Base-by-base conservation (phyloP, 1,139 yeast genomes). In the Suhomyces terraborum region DNA sequence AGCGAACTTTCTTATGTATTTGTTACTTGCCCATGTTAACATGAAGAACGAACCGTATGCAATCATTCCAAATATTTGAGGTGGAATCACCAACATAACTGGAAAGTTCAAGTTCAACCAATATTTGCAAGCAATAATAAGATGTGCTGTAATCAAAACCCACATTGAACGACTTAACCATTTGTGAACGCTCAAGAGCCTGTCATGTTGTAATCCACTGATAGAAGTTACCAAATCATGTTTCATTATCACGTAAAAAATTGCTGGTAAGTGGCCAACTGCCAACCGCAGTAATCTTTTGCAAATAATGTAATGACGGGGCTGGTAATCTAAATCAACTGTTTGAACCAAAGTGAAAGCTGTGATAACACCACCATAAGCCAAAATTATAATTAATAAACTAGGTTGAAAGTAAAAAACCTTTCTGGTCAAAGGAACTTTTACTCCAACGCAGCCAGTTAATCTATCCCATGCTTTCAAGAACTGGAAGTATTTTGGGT, bases 51-150 rank as follows among this genome's bases (percentile, higher is more conserved):
- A 57, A 3, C 63, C 62, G 47, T 66, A 72, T 0, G 79, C 69
- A 41, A 75, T 74, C 58, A 72, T 67, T 6, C 80, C 80, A 54
- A 75, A 75, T 16, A 70, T 72, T 48, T 71, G 76, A 2, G 80
- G 79, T 2, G 80, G 80, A 31, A 75, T 73, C 9, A 56, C 43
- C 17, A 73, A 46, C 77, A 73, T 73, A 12, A 70, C 54, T 13
- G 55, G 48, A 46, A 73, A 68, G 17, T 67, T 60, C 37, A 72
- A 44, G 4, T 55, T 54, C 18, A 72, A 48, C 80, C 80, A 75
- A 48, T 74, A 75, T 18, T 56, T 49, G 14, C 63, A 51, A 2
- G 66, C 48, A 29, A 71, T 47, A 10, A 54, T 57, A 35, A 69
- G 48, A 52, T 75, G 80, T 5, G 65, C 49, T 2, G 67, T 60